Evolutionary conservation across 2,329 filamentous ascomycete genomes (phyloP).

Genomic region (Aspergillus nomiae): DNA sequence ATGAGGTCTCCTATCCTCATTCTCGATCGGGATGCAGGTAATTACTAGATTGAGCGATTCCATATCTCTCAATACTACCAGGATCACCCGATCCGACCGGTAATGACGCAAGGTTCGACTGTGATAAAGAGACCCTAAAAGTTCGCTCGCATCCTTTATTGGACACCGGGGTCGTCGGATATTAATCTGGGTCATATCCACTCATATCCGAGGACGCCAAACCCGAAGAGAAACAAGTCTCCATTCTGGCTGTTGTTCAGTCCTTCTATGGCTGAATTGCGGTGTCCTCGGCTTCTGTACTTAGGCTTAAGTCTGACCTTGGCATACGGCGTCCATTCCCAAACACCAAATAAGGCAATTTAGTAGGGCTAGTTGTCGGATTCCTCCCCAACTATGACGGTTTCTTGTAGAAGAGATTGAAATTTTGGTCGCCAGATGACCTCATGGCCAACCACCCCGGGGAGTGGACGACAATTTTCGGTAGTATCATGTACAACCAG

Average conservation of each 20-base stretch:
- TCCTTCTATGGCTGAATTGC: background rate
- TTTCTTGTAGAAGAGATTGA: background rate
- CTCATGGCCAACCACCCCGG: background rate
- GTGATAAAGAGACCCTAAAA: background rate
- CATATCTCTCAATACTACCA: background rate
- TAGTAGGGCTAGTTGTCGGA: background rate
- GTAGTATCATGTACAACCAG: background rate
- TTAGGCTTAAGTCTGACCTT: constrained; percentile 1
- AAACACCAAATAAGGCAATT: background rate
- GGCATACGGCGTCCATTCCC: constrained; percentile 4
- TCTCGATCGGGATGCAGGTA: background rate
- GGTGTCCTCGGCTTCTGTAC: background rate
- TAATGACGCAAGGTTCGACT: constrained; percentile 13
- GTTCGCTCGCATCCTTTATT: constrained; percentile 6
- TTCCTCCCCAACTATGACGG: constrained; percentile 2
- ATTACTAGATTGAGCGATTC: constrained; percentile 1
- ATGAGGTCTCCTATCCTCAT: constrained; percentile 3
- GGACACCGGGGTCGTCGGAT: constrained; percentile 10
- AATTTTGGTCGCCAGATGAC: constrained; percentile 2
- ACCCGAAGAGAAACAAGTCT: background rate
- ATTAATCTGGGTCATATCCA: constrained; percentile 14
- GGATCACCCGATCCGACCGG: background rate
- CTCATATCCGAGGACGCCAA: constrained; percentile 2
- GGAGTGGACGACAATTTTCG: background rate
- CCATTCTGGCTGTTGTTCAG: background rate